A percentile compares a stretch with the other conserved stretches of the same genome.
Conservation (phyloP, 129 eudicot genomes). For the Arctium lappa region DNA sequence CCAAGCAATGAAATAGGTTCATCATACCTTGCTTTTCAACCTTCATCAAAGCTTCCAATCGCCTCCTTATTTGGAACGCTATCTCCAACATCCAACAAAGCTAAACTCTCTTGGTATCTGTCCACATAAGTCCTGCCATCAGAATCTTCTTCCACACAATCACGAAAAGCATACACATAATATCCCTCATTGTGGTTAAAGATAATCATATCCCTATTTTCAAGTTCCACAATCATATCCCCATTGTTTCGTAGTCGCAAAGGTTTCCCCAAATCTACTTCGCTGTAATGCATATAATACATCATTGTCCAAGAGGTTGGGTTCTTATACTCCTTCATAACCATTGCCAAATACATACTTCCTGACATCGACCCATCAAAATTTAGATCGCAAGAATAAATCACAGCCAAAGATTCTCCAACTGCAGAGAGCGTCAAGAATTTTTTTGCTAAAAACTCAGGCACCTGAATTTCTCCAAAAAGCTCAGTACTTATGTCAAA, state of each 20-base stretch:
- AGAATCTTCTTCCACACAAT: neutral
- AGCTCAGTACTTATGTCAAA: neutral
- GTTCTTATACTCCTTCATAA: conserved; percentile 1
- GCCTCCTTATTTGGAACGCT: neutral
- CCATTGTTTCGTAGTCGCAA: neutral
- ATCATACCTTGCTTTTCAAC: neutral
- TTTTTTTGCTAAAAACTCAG: neutral
- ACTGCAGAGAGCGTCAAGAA: neutral
- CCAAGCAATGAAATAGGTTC: too few species aligned
- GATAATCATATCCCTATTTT: neutral
- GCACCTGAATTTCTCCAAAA: neutral
- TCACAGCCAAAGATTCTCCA: neutral
- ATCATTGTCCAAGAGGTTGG: neutral
- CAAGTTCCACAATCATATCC: neutral
- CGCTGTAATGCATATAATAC: neutral
- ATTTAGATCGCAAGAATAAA: neutral
- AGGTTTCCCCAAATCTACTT: neutral
- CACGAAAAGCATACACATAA: neutral
- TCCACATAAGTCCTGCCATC: neutral
- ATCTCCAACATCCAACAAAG: conserved; percentile 1
- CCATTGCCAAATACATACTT: neutral
- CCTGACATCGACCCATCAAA: neutral
- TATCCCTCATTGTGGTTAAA: neutral
- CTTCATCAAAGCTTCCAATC: neutral
- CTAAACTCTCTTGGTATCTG: neutral